These are phyloP conservation scores for Penicillium coffeae DNA, from an alignment of 495 filamentous ascomycete genomes.

Conservation along the genomic window DNA sequence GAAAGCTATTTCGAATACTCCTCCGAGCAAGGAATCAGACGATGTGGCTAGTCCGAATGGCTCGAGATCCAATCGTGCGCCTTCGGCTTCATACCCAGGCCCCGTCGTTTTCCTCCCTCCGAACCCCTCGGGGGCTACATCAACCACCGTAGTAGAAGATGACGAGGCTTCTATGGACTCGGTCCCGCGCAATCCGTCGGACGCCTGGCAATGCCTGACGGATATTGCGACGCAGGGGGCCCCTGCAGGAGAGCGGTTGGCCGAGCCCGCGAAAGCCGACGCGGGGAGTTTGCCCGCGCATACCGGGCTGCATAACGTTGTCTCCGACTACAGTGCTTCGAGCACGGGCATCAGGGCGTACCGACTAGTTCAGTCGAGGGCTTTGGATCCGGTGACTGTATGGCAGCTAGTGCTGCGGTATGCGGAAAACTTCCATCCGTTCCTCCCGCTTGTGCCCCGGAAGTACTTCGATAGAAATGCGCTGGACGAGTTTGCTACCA, in stretches of 20 bases:
- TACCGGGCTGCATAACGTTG: conserved; percentile 27
- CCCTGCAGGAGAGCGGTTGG: conserved; percentile 15
- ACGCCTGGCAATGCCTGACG: conserved; percentile 48
- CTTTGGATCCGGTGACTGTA: conserved; percentile 44
- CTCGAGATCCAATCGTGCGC: conserved; percentile 24
- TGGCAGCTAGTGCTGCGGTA: conserved; percentile 52
- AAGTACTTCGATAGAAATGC: conserved; percentile 49
- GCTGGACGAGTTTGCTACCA: conserved; percentile 45
- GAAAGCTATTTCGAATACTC: conserved; percentile 6
- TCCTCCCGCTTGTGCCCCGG: conserved; percentile 56
- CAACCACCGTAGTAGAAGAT: conserved; percentile 31
- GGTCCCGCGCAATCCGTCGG: conserved; percentile 45
- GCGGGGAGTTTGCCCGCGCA: conserved; percentile 24
- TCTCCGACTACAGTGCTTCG: conserved; percentile 24
- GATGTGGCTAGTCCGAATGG: conserved; percentile 26
- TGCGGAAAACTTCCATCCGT: conserved; percentile 56
- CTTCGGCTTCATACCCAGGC: conserved; percentile 32
- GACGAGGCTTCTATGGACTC: conserved; percentile 41
- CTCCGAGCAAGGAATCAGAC: conserved; percentile 26
- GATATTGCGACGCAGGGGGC: conserved; percentile 35
- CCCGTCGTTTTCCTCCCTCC: conserved; percentile 37
- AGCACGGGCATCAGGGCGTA: conserved; percentile 44
- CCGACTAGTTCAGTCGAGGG: conserved; percentile 46
- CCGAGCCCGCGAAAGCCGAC: conserved; percentile 20
- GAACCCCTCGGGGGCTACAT: conserved; percentile 27